Evolutionary conservation across 768 basidiomycete genomes (phyloP), one percentile per base, ranked within the genome.

Genomic region (Russula olivacea): DNA sequence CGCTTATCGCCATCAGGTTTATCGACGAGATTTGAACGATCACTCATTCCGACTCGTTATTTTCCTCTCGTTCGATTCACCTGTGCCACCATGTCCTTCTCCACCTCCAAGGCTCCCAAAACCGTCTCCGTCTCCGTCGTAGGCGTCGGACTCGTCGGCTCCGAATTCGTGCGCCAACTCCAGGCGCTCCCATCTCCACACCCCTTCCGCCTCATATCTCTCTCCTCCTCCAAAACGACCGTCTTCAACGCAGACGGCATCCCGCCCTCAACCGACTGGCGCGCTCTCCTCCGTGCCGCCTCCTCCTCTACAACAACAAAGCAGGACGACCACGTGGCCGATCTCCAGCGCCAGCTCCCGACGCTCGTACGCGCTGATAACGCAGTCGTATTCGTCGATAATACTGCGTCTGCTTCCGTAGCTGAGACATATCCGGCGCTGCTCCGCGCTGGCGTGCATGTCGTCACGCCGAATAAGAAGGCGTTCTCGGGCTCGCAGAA

Each of bases 401-500:
- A 94, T 73, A 98, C 97, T 0, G 89, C 93, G 0, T 88, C 90
- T 38, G 88, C 92, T 43, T 79, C 78, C 15, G 83, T 98, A 21
- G 95, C 96, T 2, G 77, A 78, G 25, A 70, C 87, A 58, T 99
- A 98, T 74, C 93, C 97, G 0, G 75, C 76, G 41, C 89, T 94
- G 76, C 76, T 98, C 49, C 76, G 77, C 55, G 81, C 81, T 4
- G 94, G 95, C 3, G 82, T 98, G 63, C 83, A 87, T 71, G 84
- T 99, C 69, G 85, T 96, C 51, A 99, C 97, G 1, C 96, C 97
- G 17, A 99, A 98, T 80, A 99, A 99, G 76, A 98, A 98, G 76
- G 97, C 90, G 0, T 93, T 87, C 71, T 95, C 93, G 15, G 87
- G 88, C 0, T 78, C 83, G 21, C 76, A 85, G 32, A 69, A 67